Evolutionary conservation across 345 rosid genomes (phyloP), one percentile per base, ranked within the genome.

Genomic region (Euphorbia lathyris): DNA sequence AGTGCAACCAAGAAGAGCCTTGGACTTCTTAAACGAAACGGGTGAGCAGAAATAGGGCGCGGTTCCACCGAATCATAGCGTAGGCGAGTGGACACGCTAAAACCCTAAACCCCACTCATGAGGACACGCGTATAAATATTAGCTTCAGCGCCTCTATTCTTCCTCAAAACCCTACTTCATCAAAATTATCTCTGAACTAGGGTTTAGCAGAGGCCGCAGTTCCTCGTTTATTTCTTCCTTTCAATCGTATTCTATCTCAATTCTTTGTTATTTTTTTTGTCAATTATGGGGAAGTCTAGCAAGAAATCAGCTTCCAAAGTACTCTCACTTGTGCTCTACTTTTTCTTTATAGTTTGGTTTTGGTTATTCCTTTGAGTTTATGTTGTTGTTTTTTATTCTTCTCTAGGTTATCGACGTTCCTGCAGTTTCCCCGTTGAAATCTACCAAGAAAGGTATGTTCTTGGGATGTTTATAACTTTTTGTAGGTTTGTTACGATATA

Each of bases 221-320:
- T 57, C 32, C 16, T 57, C 17, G 7, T 19, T 53, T 40, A 6
- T 23, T 22, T 13, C 9, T 12, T 34, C 20, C 32, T 17, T 19
- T 2, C n/a, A 20, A 22, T 7, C 4, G 0, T 1, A 26, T 11
- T 17, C 40, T 36, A 20, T 5, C 25, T 55, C 52, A 23, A 22
- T 9, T 20, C 11, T 13, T 12, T 14, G 3, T 34, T n/a, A n/a
- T n/a, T 12, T 7, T 0, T 5, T 3, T 19, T 12, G 1, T 51
- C 25, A 27, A 64, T 13, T 2, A 72, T 72, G 75, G 75, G 69
- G 56, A 72, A 72, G 25, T 64, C 75, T 13, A 55, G 69, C 68
- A 72, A 63, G 75, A 72, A 72, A 55, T 72, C 75, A 27, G 25
- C 68, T 27, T 1, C 69, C 63, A 72, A 63, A 16, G 75, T 72